phyloP scores from a whole-genome alignment of 73 alveolate species.

The Paramecium sexaurelia region DNA sequence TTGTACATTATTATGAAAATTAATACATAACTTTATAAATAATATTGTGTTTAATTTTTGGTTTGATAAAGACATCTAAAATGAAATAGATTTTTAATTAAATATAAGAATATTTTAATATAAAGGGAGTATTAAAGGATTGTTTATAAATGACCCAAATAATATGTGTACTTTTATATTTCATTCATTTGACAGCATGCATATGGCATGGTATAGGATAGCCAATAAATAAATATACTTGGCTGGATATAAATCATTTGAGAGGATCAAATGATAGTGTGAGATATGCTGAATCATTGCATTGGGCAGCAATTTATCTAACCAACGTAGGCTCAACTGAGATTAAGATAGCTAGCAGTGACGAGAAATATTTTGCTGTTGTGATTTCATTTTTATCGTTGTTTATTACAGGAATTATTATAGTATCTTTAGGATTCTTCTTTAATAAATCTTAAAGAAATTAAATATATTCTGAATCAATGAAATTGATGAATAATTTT shows the following conservation, averaged over 20 bases:
- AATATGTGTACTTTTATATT: neutral
- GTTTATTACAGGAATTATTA: neutral
- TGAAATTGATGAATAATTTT: slow-evolving; percentile 42
- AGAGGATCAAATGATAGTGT: neutral
- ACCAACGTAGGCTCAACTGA: slow-evolving; percentile 12
- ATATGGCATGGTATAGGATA: slow-evolving; percentile 40
- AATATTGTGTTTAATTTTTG: neutral
- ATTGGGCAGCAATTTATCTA: slow-evolving; percentile 52
- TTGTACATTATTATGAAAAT: slow-evolving; percentile 12
- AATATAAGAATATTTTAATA: slow-evolving; percentile 14
- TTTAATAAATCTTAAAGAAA: neutral
- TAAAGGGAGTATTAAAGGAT: slow-evolving; percentile 4
- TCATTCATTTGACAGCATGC: slow-evolving; percentile 19
- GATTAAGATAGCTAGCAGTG: neutral
- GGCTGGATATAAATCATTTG: neutral
- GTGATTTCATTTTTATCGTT: slow-evolving; percentile 8
- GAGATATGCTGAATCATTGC: slow-evolving; percentile 20
- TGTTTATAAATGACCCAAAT: neutral
- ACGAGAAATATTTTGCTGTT: slow-evolving; percentile 1
- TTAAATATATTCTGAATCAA: neutral
- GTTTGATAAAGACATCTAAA: neutral
- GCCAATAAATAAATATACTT: neutral
- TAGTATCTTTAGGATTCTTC: neutral
- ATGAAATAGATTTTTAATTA: neutral
- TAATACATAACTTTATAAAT: neutral